Percentiles rank a stretch among this genome's conserved stretches.
Conservation (phyloP, 1,284 basidiomycete genomes). For the Serendipita sp. region DNA sequence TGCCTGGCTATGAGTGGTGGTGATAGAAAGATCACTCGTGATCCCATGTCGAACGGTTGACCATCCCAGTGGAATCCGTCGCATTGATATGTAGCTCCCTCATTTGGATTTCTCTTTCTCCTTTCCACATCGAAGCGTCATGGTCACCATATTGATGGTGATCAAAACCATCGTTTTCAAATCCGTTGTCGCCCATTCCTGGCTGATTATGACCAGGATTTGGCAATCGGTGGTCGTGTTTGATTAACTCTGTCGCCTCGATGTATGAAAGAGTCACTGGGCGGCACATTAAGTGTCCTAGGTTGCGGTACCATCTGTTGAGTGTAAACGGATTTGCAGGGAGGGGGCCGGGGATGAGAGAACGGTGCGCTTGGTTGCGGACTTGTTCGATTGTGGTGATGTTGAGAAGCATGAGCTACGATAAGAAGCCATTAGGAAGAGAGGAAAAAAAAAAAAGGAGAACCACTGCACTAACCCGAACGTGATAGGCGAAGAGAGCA, state of each 20-base stretch:
- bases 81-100: not conserved
- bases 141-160: not conserved
- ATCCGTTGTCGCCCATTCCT: not conserved
- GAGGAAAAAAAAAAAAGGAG: conserved; percentile 8
- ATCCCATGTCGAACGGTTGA: conserved; percentile 1
- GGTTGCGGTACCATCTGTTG: conserved; percentile 53
- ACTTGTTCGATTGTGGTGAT: conserved; percentile 89
- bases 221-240: conserved; percentile 50
- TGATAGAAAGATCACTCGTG: not conserved
- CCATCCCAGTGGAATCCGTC: not conserved
- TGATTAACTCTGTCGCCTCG: conserved; percentile 36
- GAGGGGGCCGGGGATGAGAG: conserved; percentile 37
- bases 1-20: not conserved
- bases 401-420: conserved; percentile 64
- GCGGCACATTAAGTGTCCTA: conserved; percentile 54
- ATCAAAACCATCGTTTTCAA: not conserved
- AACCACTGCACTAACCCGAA: conserved; percentile 42
- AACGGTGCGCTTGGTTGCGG: conserved; percentile 64
- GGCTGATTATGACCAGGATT: conserved; percentile 36
- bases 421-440: not conserved
- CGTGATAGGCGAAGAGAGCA: conserved; percentile 69
- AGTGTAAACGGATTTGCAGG: conserved; percentile 70
- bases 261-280: conserved; percentile 60
- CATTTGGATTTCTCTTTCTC: not conserved
- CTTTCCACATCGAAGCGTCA: conserved; percentile 1